Conservation (phyloP, 257 asterid species). For the Fraxinus americana region DNA sequence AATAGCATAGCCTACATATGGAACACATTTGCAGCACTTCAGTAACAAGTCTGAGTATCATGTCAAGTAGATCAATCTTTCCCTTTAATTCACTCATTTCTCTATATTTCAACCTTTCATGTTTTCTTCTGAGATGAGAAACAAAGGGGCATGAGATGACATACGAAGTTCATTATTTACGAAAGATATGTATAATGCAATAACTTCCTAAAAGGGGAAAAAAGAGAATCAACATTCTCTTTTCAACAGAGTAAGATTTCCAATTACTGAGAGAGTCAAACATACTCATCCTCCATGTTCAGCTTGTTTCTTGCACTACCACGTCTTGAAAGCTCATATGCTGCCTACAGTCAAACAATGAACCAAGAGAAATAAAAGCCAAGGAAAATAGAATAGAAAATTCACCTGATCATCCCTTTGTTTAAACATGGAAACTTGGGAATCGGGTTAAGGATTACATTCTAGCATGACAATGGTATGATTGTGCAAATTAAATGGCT, state of each 20-base stretch:
- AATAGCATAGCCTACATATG: conserved; percentile 15
- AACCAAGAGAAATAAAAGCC: conserved; percentile 30
- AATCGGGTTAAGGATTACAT: not conserved
- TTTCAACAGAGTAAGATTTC: not conserved
- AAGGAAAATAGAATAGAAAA: conserved; percentile 16
- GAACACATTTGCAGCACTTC: conserved; percentile 8
- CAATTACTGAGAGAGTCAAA: conserved; percentile 26
- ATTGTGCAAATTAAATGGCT: conserved; percentile 17
- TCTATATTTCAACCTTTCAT: conserved; percentile 2
- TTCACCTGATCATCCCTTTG: conserved; percentile 6
- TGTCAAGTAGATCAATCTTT: conserved; percentile 2
- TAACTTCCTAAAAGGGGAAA: conserved; percentile 17
- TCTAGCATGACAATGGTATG: conserved; percentile 13
- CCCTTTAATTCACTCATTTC: conserved; percentile 3
- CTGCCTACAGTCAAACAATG: conserved; percentile 57
- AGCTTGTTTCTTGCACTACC: conserved; percentile 70
- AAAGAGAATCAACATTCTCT: not conserved
- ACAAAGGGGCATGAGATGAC: not conserved
- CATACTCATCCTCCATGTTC: conserved; percentile 79
- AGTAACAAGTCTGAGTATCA: conserved; percentile 13
- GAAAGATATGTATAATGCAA: conserved; percentile 1
- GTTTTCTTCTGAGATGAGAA: conserved; percentile 12
- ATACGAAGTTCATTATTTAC: conserved; percentile 17
- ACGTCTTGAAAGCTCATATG: conserved; percentile 72
- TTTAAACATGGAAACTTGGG: conserved; percentile 10